Evolutionary conservation across 1,139 yeast species (phyloP).

Genomic region (Yamadazyma songkhlaensis): DNA sequence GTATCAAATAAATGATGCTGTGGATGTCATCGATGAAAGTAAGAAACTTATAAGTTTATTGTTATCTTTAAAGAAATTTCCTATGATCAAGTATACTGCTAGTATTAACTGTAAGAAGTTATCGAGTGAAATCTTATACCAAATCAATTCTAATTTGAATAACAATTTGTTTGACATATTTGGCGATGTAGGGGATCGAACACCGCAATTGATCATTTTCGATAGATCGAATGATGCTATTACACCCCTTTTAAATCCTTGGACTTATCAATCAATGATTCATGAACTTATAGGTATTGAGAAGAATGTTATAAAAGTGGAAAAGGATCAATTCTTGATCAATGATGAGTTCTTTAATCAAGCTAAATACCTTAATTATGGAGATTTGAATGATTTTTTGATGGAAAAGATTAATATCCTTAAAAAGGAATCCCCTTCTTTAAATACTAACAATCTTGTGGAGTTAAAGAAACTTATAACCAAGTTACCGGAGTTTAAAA

Average conservation of each 20-base stretch:
- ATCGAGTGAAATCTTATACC: slow-evolving; percentile 65
- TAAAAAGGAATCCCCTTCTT: slow-evolving; percentile 68
- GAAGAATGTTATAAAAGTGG: slow-evolving; percentile 73
- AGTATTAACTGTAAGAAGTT: slow-evolving; percentile 57
- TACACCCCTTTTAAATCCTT: slow-evolving; percentile 87
- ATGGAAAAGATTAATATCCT: slow-evolving; percentile 83
- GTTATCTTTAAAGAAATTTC: slow-evolving; percentile 72
- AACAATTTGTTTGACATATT: slow-evolving; percentile 67
- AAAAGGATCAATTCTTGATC: slow-evolving; percentile 29
- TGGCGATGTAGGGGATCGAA: slow-evolving; percentile 48
- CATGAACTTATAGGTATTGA: slow-evolving; percentile 83
- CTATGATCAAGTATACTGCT: slow-evolving; percentile 77
- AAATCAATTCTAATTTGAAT: slow-evolving; percentile 55
- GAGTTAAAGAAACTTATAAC: slow-evolving; percentile 91
- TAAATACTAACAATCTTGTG: slow-evolving; percentile 65
- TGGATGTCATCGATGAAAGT: slow-evolving; percentile 40
- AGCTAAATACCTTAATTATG: slow-evolving; percentile 86
- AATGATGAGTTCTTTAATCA: slow-evolving; percentile 73
- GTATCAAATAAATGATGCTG: slow-evolving; percentile 26
- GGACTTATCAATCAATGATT: slow-evolving; percentile 99
- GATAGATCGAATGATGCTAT: slow-evolving; percentile 90
- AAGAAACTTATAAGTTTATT: slow-evolving; percentile 63
- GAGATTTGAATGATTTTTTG: slow-evolving; percentile 87
- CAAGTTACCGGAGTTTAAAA: slow-evolving; percentile 89
- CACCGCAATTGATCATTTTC: slow-evolving; percentile 73